phyloP scores from a whole-genome alignment of 768 basidiomycete species.

The Pisolithus tinctorius region DNA sequence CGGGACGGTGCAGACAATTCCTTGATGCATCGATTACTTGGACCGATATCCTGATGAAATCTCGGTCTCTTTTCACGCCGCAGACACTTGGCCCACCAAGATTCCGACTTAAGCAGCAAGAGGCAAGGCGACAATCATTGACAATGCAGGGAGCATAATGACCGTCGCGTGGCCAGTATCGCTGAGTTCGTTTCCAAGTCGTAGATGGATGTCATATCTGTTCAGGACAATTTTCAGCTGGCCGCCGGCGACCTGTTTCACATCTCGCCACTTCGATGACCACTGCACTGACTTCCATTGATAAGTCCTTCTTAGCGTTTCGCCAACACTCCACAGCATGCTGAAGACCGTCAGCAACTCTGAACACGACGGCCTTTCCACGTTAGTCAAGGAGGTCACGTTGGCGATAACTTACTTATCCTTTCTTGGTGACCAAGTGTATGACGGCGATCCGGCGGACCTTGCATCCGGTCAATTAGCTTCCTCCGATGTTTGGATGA shows the following conservation, averaged over 20 bases:
- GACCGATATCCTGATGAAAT: slow-evolving; percentile 12
- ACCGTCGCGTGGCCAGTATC: background rate
- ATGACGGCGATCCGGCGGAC: slow-evolving; percentile 10
- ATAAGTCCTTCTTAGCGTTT: background rate
- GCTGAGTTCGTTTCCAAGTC: background rate
- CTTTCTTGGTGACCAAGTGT: slow-evolving; percentile 4
- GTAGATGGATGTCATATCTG: background rate
- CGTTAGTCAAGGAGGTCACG: slow-evolving; percentile 10
- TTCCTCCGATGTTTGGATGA: slow-evolving; percentile 2
- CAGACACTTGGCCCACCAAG: slow-evolving; percentile 11
- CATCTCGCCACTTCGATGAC: slow-evolving; percentile 3
- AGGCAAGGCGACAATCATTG: background rate
- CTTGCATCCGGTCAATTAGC: slow-evolving; percentile 7
- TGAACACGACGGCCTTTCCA: slow-evolving; percentile 3
- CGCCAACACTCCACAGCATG: slow-evolving; percentile 11
- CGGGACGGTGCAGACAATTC: slow-evolving; percentile 14
- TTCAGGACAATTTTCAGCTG: slow-evolving; percentile 2
- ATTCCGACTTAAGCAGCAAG: slow-evolving; percentile 5
- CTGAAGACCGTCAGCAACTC: slow-evolving; percentile 12
- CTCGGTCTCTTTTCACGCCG: slow-evolving; percentile 13
- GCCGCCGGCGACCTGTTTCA: slow-evolving; percentile 11
- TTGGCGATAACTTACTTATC: slow-evolving; percentile 6
- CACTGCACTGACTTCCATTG: slow-evolving; percentile 6
- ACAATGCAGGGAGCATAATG: background rate
- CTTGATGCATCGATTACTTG: slow-evolving; percentile 15